These are phyloP conservation scores for Macadamia integrifolia DNA, from an alignment of 164 flowering plant species.

Conservation along the genomic window DNA sequence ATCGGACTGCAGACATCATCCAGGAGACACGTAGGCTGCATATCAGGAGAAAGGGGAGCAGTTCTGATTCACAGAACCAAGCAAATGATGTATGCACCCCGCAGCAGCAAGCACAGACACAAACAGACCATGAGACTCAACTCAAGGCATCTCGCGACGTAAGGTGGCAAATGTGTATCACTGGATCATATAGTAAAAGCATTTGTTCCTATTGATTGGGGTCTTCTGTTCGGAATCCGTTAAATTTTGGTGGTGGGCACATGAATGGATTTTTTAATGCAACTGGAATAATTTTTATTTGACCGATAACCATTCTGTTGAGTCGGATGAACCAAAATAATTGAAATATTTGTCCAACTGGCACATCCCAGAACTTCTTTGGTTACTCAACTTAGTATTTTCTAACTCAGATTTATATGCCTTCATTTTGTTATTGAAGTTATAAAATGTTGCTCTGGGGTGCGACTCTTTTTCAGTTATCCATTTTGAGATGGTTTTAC, in stretches of 20 bases:
- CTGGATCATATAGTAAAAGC: constrained; percentile 19
- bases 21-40: constrained; percentile 82
- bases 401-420: no score
- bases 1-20: constrained; percentile 72
- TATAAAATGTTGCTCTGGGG: no score
- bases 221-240: constrained; percentile 3
- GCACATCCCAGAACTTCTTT: no score
- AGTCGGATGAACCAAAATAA: no score
- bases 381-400: no score
- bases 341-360: no score
- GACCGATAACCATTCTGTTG: no score
- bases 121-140: constrained; percentile 66
- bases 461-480: no score
- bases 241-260: background rate
- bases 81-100: constrained; percentile 18
- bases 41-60: constrained; percentile 50
- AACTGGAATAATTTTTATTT: no score
- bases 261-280: background rate
- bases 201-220: constrained; percentile 1
- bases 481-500: no score
- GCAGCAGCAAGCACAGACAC: constrained; percentile 35
- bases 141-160: constrained; percentile 99
- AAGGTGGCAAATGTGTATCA: constrained; percentile 75
- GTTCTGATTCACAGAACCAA: constrained; percentile 31
- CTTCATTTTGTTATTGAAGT: no score